phyloP scores from a whole-genome alignment of 495 filamentous ascomycete genomes.

The Melanomma pulvis-pyrius region DNA sequence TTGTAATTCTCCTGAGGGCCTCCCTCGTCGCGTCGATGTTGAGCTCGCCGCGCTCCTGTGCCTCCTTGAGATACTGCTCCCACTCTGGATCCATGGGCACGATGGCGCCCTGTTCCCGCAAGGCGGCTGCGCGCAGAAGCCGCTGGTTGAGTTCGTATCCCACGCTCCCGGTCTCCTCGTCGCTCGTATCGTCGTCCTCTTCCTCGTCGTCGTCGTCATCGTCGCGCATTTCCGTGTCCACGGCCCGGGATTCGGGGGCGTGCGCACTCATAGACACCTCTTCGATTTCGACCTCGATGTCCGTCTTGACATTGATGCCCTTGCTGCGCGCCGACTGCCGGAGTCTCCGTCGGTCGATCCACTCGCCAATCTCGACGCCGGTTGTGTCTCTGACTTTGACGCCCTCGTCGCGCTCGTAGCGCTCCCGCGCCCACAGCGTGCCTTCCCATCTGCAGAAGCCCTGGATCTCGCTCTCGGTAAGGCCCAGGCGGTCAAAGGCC shows the following conservation, averaged over 20 bases:
- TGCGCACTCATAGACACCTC: constrained; percentile 13
- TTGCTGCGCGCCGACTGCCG: constrained; percentile 5
- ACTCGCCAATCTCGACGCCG: constrained; percentile 63
- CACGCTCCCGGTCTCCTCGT: constrained; percentile 55
- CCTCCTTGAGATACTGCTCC: constrained; percentile 86
- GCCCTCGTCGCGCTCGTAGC: constrained; percentile 78
- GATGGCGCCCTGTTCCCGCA: constrained; percentile 62
- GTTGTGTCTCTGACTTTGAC: constrained; percentile 78
- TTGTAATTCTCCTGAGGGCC: constrained; percentile 21
- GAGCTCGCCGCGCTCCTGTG: constrained; percentile 60
- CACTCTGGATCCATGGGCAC: constrained; percentile 75
- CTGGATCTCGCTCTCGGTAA: constrained; percentile 77
- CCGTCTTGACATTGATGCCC: constrained; percentile 39
- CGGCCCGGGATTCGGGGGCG: neutral
- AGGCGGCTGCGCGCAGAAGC: constrained; percentile 68
- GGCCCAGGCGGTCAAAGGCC: constrained; percentile 74
- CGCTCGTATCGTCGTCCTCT: constrained; percentile 61
- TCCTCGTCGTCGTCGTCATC: constrained; percentile 60
- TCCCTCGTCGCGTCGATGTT: constrained; percentile 30
- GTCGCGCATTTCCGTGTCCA: constrained; percentile 34
- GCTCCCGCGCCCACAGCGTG: constrained; percentile 85
- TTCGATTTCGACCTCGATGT: constrained; percentile 38
- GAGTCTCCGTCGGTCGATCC: constrained; percentile 48
- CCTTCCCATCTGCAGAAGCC: constrained; percentile 88
- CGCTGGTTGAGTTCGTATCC: constrained; percentile 72